Evolutionary conservation across 2,329 filamentous ascomycete species (phyloP), one percentile per base, ranked within the genome.

Genomic region (Penicillium palitans): DNA sequence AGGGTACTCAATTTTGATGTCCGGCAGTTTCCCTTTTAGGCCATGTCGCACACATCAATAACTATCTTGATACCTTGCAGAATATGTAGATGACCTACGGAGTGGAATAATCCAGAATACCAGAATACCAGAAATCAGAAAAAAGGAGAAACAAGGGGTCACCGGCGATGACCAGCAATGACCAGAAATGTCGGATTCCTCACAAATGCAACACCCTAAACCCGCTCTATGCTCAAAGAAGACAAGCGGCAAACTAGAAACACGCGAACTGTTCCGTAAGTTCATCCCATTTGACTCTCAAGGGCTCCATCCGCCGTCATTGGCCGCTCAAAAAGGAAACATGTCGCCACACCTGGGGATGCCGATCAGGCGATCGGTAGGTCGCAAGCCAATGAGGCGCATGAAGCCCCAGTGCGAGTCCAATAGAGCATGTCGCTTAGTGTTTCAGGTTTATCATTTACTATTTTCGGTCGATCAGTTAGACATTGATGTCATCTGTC

Each of bases 361-460:
- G 50, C 29, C 15, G 55, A 54, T 42, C 50, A 4, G 42, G 55
- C 24, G 55, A 58, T 58, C 55, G 24, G n/a, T 5, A n/a, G 10
- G 24, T 48, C 21, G 24, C 21, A 37, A 54, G 37, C 55, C 50
- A 58, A 54, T 58, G 17, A 48, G 6, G 13, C 13, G 9, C 2
- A 33, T 39, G 21, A 6, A 24, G 29, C 29, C 41, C 50, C 27
- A 44, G 29, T 27, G 17, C 42, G n/a, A 35, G 35, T 54, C 54
- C 55, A 58, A 54, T 58, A 58, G 55, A 58, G 5, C 55, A 58
- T 42, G 6, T 48, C 35, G 50, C 12, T 54, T 54, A 57, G 50
- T 57, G 55, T 58, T 58, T 58, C 55, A 58, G 44, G 50, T 37
- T 58, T 31, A 58, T 58, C 55, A 48, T 17, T 58, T 31, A 10